Evolutionary conservation across 495 filamentous ascomycete genomes (phyloP), one percentile per base, ranked within the genome.

Genomic region (Annulohypoxylon stygium): DNA sequence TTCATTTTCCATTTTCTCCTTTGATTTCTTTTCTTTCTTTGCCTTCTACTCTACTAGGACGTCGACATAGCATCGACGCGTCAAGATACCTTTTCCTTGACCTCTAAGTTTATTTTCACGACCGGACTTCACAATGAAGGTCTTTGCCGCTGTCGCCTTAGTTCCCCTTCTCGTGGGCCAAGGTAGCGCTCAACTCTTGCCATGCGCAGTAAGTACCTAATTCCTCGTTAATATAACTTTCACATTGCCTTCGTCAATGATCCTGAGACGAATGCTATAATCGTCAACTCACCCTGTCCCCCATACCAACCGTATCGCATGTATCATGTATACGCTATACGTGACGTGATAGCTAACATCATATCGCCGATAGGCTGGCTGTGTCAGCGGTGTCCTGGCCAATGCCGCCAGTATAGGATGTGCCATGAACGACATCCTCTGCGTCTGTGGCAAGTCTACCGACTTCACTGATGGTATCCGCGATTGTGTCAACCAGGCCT

Each of bases 371-470:
- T 67, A 78, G 76, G 66, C 66, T 5, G 75, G 75, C 23, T 79
- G 77, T 63, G 75, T 79, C 65, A 73, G 43, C 41, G 77, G 77
- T 25, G 75, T 77, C 48, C 72, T 77, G 12, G 34, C 61, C 4
- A 79, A 79, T 55, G 69, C 70, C 2, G 57, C 25, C 2, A 33
- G 9, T 9, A 50, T 77, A 16, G 72, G 72, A 26, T 79, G 77
- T 30, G 60, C 64, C 4, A 34, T 55, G 14, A 71, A 76, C 11
- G 77, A 79, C 53, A 74, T 37, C 3, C 30, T 75, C 23, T 79
- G 77, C 39, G 75, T 79, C 43, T 79, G 77, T 30, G 65, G 59
- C 61, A 65, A 77, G 45, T 54, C 65, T 12, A 43, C 45, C 0
- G 59, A 41, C 4, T 75, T 76, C n/a, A 23, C 67, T 3, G 71